Evolutionary conservation across 768 basidiomycete genomes (phyloP).

Genomic region (Scleroderma bovista): DNA sequence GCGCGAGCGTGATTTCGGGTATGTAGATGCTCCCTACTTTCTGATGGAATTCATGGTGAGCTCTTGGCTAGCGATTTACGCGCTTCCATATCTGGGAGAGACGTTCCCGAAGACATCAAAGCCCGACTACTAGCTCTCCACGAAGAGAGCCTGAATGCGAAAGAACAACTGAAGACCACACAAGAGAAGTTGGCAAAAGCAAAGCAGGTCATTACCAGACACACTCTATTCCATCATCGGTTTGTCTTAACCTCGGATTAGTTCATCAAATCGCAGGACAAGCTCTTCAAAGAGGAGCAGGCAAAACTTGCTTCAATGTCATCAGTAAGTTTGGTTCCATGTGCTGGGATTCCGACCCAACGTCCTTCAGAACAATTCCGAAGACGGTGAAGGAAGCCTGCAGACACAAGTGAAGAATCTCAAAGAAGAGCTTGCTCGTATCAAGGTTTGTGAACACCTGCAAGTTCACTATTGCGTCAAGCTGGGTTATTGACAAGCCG

Average conservation of each 20-base stretch:
- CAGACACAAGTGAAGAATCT: constrained; percentile 61
- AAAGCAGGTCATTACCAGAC: constrained; percentile 48
- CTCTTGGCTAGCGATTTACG: constrained; percentile 60
- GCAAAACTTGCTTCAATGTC: constrained; percentile 45
- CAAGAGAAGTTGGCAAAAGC: constrained; percentile 81
- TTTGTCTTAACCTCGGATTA: constrained; percentile 24
- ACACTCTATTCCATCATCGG: neutral
- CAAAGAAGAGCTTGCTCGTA: constrained; percentile 54
- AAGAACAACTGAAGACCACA: constrained; percentile 63
- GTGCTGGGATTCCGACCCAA: neutral
- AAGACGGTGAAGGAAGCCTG: constrained; percentile 66
- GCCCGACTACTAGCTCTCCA: constrained; percentile 67
- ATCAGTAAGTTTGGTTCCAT: constrained; percentile 34
- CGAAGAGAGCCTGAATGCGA: constrained; percentile 67
- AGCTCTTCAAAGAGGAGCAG: constrained; percentile 78
- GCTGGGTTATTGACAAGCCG: neutral
- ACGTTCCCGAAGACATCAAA: constrained; percentile 80
- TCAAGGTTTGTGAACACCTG: constrained; percentile 38
- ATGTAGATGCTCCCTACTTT: constrained; percentile 16
- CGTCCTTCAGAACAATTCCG: constrained; percentile 45
- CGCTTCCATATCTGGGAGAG: constrained; percentile 69
- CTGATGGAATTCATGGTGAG: neutral
- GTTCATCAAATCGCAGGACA: constrained; percentile 94
- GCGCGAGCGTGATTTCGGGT: constrained; percentile 84
- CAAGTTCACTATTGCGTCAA: neutral